Percentiles rank a stretch among this genome's conserved stretches.
phyloP scores from a whole-genome alignment of 768 basidiomycete genomes.

The Coprinopsis marcescibilis region DNA sequence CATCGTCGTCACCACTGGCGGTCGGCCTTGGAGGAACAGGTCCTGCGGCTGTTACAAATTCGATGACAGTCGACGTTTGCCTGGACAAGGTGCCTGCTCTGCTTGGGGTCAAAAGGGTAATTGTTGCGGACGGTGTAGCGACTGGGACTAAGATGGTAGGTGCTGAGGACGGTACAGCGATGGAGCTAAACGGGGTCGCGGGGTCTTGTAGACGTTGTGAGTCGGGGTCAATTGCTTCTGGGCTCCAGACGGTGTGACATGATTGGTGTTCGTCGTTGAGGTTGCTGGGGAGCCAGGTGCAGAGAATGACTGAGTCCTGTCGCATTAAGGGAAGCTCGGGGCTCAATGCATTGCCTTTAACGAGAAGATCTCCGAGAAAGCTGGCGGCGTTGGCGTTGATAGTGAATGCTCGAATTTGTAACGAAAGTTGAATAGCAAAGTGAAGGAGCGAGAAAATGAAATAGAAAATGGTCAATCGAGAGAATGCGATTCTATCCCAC shows the following conservation, averaged over 20 bases:
- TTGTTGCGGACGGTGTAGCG: not conserved
- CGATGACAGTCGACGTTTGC: conserved; percentile 13
- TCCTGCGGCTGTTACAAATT: conserved; percentile 4
- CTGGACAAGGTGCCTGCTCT: not conserved
- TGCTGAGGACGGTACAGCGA: conserved; percentile 6
- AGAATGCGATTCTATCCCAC: conserved; percentile 70
- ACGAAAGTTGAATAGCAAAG: conserved; percentile 58
- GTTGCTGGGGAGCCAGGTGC: conserved; percentile 44
- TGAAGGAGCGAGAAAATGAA: conserved; percentile 62
- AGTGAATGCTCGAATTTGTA: conserved; percentile 63
- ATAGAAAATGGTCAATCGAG: conserved; percentile 59
- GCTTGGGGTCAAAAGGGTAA: not conserved
- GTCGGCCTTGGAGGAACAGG: conserved; percentile 7
- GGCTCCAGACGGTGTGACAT: conserved; percentile 54
- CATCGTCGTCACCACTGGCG: conserved; percentile 12
- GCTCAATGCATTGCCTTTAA: conserved; percentile 41
- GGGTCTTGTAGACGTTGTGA: conserved; percentile 8
- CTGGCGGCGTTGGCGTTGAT: conserved; percentile 55
- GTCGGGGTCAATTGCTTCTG: conserved; percentile 8
- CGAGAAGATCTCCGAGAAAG: conserved; percentile 46
- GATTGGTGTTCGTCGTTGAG: conserved; percentile 28
- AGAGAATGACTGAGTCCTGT: conserved; percentile 48
- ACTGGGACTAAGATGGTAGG: not conserved
- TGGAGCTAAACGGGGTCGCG: not conserved
- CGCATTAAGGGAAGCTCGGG: conserved; percentile 48